phyloP scores from a whole-genome alignment of 2,329 filamentous ascomycete genomes.

The Trichophyton mentagrophytes region DNA sequence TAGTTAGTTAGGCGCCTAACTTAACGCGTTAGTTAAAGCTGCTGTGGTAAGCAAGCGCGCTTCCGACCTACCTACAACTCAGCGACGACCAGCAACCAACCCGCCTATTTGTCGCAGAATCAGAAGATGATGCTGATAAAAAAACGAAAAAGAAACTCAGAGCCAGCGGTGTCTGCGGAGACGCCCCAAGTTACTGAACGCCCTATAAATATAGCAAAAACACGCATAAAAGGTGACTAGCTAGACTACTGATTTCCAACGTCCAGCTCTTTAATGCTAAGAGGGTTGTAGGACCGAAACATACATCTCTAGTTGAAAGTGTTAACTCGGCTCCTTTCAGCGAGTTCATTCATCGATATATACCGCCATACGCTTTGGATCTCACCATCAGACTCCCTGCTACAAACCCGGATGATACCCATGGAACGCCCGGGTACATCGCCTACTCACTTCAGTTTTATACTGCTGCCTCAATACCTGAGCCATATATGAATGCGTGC shows the following conservation, averaged over 20 bases:
- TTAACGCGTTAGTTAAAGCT: too few relatives aligned
- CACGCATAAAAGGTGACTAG: background rate
- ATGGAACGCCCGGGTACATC: background rate
- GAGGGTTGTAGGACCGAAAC: background rate
- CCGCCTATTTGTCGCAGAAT: background rate
- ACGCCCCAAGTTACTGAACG: background rate
- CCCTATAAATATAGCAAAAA: background rate
- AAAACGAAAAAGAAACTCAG: background rate
- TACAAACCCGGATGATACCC: background rate
- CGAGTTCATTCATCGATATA: constrained; percentile 28
- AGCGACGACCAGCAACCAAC: background rate
- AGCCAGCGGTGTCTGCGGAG: too few relatives aligned
- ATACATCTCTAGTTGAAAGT: constrained; percentile 25
- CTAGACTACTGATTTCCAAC: background rate
- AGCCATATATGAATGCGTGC: constrained; percentile 36
- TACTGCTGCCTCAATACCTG: constrained; percentile 26
- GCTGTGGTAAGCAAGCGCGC: background rate
- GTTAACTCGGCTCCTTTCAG: constrained; percentile 29
- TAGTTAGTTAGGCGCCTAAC: background rate
- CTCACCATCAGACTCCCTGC: constrained; percentile 10
- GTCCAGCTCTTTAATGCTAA: background rate
- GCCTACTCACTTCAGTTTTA: constrained; percentile 21
- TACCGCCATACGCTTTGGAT: constrained; percentile 15
- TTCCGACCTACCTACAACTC: background rate
- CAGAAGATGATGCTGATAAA: background rate